Percentiles rank a stretch among this genome's conserved stretches.
Evolutionary conservation across 1,139 yeast species (phyloP).

Genomic region (Schwanniomyces etchellsii): DNA sequence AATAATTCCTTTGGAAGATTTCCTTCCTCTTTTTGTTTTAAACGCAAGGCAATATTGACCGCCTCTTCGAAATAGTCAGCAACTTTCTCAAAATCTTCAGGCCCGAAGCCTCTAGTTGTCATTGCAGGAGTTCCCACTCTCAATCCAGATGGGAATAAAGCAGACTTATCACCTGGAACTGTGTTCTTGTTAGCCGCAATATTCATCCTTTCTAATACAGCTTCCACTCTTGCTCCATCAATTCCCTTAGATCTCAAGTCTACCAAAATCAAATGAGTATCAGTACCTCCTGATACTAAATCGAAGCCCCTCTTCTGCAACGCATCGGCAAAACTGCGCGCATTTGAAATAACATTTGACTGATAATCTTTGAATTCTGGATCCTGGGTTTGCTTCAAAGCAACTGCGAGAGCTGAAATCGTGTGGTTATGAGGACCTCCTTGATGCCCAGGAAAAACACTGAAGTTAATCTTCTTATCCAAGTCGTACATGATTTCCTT

Average conservation of each 20-base stretch:
- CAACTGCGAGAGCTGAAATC: conserved; percentile 91
- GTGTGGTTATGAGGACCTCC: conserved; percentile 99
- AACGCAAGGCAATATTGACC: conserved; percentile 56
- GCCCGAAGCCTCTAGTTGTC: conserved; percentile 93
- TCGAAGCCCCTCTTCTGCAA: conserved; percentile 64
- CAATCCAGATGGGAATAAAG: conserved; percentile 90
- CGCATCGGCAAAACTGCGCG: conserved; percentile 68
- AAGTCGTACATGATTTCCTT: conserved; percentile 82
- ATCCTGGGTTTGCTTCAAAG: conserved; percentile 80
- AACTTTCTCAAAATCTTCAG: conserved; percentile 70
- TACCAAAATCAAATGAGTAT: conserved; percentile 85
- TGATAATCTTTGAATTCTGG: conserved; percentile 89
- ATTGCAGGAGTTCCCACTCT: conserved; percentile 98
- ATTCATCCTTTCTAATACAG: conserved; percentile 82
- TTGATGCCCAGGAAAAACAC: conserved; percentile 98
- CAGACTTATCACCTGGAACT: conserved; percentile 93
- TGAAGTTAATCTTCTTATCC: conserved; percentile 86
- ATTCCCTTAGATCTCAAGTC: conserved; percentile 79
- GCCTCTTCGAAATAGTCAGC: conserved; percentile 77
- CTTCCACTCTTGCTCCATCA: conserved; percentile 95
- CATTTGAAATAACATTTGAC: conserved; percentile 73
- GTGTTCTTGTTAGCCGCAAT: conserved; percentile 96
- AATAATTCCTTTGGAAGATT: conserved; percentile 58
- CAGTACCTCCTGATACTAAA: conserved; percentile 89
- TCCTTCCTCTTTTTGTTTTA: conserved; percentile 58